phyloP scores from a whole-genome alignment of 2,329 filamentous ascomycete genomes.

The Ceratocystis cubensis region DNA sequence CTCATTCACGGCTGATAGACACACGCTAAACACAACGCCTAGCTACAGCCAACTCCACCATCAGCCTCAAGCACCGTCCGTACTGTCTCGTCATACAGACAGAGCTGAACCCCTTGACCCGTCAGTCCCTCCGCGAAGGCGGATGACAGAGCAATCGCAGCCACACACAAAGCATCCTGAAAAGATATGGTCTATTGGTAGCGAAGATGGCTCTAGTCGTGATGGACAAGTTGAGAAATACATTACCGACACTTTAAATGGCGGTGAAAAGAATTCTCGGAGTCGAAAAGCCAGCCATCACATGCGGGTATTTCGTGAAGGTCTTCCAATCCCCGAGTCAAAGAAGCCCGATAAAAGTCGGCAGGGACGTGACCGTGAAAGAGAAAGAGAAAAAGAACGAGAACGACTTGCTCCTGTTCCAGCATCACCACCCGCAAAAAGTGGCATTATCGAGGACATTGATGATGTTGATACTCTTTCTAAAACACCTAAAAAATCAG shows the following conservation, averaged over 20 bases:
- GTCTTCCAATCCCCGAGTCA: conserved; percentile 43
- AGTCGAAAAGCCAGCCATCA: conserved; percentile 58
- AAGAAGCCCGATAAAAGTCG: conserved; percentile 37
- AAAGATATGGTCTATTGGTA: conserved; percentile 52
- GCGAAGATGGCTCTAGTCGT: conserved; percentile 31
- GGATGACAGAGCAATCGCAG: conserved; percentile 9
- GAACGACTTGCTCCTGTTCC: conserved; percentile 11
- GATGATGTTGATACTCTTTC: conserved; percentile 4
- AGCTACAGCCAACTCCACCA: conserved; percentile 8
- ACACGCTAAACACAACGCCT: not conserved
- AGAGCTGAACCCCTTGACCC: not conserved
- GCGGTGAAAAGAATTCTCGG: conserved; percentile 47
- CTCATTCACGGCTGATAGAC: not conserved
- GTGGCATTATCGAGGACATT: not conserved
- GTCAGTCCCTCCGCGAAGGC: not conserved
- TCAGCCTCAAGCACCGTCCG: not conserved
- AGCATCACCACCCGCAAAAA: conserved; percentile 13
- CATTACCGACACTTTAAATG: conserved; percentile 48
- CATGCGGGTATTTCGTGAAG: conserved; percentile 54
- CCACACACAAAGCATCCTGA: conserved; percentile 33
- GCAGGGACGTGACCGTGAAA: conserved; percentile 13
- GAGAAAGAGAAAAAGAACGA: conserved; percentile 15
- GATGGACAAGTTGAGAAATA: conserved; percentile 52
- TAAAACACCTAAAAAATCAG: conserved; percentile 13
- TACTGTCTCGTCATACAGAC: not conserved